Evolutionary conservation across 1,139 yeast species (phyloP), one percentile per base, ranked within the genome.

Genomic region (Blastobotrys illinoisensis): DNA sequence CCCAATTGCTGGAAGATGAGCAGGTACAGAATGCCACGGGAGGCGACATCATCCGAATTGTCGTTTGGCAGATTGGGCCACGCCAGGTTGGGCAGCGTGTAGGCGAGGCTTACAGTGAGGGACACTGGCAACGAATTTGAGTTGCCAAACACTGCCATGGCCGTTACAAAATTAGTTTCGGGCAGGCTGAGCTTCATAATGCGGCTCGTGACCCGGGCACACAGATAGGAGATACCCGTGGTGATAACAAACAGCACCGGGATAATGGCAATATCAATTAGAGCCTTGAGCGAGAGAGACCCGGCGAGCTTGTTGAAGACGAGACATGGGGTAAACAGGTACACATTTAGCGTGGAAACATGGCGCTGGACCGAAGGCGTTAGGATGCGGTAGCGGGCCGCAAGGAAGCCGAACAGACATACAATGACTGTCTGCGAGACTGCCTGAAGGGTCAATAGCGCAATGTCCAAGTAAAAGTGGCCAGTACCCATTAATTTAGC

Each of bases 111-210:
- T 56, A 86, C 76, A 3, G 91, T 86, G 56, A 84, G 74, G 4
- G 89, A 85, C n/a, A 85, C 95, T 2, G 76, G 78, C 54, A 69
- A 68, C 44, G 71, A 70, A 65, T 86, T 86, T 46, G 90, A 84
- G 70, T 88, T 88, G 51, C 95, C 95, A 71, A 88, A 88, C 14
- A 86, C 95, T 0, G 89, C 88, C 93, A 88, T 87, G 5, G 95
- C 95, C 21, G 90, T 86, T 49, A 88, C 95, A 64, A 85, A 88
- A 70, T 87, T 86, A 7, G 85, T 65, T 68, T 88, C 95, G 1
- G 87, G 81, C 43, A 73, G 76, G 60, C 83, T 82, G 62, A 88
- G 74, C 6, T 69, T 68, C 58, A 86, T 69, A 28, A 79, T 54
- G 26, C 71, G 65, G 7, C 85, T 74, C 44, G 80, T 76, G 36